Percentiles rank a stretch among this genome's conserved stretches.
Conservation (phyloP, 768 basidiomycete genomes). For the Russula sp. region DNA sequence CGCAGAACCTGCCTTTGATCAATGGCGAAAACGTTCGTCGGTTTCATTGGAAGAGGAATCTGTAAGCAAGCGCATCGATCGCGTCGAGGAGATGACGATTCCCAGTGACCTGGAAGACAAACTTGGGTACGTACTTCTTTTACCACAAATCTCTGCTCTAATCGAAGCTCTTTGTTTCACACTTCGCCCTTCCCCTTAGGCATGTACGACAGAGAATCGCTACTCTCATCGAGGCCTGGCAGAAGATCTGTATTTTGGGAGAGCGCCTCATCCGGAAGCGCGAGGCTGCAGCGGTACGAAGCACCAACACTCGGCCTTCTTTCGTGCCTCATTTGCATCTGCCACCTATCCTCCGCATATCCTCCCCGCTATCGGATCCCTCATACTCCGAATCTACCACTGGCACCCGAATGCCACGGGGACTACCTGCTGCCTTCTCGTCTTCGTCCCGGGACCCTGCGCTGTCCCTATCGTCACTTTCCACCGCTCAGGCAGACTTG, state of each 20-base stretch:
- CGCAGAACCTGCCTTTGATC: constrained; percentile 78
- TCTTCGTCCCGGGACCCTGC: constrained; percentile 10
- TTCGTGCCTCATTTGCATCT: constrained; percentile 71
- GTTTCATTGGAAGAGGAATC: constrained; percentile 90
- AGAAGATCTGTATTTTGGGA: constrained; percentile 78
- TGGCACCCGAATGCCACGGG: constrained; percentile 33
- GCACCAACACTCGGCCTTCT: constrained; percentile 54
- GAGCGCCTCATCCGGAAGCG: constrained; percentile 89
- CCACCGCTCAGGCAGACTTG: constrained; percentile 66
- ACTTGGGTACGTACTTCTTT: constrained; percentile 53
- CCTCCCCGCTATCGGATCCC: constrained; percentile 36
- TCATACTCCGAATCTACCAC: constrained; percentile 36
- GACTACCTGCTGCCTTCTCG: constrained; percentile 35
- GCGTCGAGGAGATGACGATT: constrained; percentile 86
- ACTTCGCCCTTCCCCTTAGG: constrained; percentile 41
- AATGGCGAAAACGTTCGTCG: constrained; percentile 76
- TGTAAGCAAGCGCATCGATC: constrained; percentile 69
- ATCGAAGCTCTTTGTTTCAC: not conserved
- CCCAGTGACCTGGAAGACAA: constrained; percentile 92
- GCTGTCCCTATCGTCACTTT: constrained; percentile 11
- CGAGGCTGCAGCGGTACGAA: constrained; percentile 88
- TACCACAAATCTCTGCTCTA: not conserved
- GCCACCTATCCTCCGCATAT: constrained; percentile 41
- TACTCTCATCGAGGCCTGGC: constrained; percentile 85
- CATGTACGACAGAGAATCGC: constrained; percentile 72